phyloP scores from a whole-genome alignment of 768 basidiomycete species.

The Leucosporidium yakuticum region DNA sequence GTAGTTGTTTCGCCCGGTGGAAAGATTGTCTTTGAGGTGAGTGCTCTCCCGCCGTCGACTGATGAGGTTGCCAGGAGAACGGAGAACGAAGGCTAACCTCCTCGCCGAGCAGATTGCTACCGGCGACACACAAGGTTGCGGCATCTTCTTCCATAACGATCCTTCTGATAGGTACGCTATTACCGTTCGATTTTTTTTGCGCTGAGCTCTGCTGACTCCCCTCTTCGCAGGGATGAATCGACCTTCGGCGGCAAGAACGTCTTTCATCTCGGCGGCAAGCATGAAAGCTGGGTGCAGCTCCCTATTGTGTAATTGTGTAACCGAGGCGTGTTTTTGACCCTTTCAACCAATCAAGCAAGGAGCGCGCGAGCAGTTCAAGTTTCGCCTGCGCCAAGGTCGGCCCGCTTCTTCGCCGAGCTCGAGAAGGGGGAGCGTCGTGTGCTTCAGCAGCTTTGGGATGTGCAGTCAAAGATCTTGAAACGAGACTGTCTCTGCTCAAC shows the following conservation, averaged over 20 bases:
- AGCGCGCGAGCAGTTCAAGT: too few relatives aligned
- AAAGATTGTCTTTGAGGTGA: constrained; percentile 28
- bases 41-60: background rate
- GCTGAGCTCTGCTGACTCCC: background rate
- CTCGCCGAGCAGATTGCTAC: background rate
- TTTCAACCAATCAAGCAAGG: too few relatives aligned
- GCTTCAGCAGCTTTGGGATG: too few relatives aligned
- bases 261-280: constrained; percentile 24
- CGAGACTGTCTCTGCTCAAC: too few relatives aligned
- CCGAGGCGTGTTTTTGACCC: too few relatives aligned
- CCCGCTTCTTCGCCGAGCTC: too few relatives aligned
- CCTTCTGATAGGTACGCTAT: constrained; percentile 19
- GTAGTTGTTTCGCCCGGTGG: constrained; percentile 33
- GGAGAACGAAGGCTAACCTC: background rate
- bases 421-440: too few relatives aligned
- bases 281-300: constrained; percentile 30
- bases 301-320: constrained; percentile 33
- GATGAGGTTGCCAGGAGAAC: background rate
- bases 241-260: constrained; percentile 33
- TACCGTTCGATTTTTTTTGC: background rate
- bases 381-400: too few relatives aligned
- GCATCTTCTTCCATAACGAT: constrained; percentile 21
- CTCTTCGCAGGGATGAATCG: background rate
- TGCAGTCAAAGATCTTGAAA: too few relatives aligned
- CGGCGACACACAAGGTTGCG: constrained; percentile 21